These are phyloP conservation scores for Stevia rebaudiana DNA, from an alignment of 140 eudicot genomes.

Conservation along the genomic window DNA sequence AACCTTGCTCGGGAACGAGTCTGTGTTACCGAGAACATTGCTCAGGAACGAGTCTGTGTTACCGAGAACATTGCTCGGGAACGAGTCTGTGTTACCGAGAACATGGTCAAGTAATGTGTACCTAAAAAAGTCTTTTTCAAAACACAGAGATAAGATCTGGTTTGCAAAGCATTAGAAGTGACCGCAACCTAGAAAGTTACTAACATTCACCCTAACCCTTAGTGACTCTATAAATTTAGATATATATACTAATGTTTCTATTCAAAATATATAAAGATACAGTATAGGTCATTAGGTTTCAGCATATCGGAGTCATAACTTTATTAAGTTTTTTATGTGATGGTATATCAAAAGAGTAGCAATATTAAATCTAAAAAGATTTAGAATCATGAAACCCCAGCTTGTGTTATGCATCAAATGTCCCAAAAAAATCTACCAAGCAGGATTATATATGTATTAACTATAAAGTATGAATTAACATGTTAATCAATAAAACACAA, in stretches of 20 bases:
- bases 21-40: too few relatives aligned
- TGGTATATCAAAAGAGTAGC: background rate
- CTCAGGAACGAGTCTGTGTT: too few relatives aligned
- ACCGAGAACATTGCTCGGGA: too few relatives aligned
- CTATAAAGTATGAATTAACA: background rate
- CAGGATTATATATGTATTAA: background rate
- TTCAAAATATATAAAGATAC: background rate
- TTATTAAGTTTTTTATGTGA: background rate
- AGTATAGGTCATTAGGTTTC: background rate
- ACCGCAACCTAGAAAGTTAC: background rate
- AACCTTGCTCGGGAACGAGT: too few relatives aligned
- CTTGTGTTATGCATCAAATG: background rate
- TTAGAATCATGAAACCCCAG: background rate
- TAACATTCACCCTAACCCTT: background rate
- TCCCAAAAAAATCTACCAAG: slow-evolving; percentile 1
- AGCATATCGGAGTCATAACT: background rate
- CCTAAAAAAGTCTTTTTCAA: background rate
- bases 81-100: too few relatives aligned
- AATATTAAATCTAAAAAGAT: background rate
- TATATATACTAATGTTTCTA: background rate
- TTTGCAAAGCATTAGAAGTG: background rate
- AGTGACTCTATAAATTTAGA: background rate
- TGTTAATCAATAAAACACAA: background rate
- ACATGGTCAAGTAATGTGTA: background rate
- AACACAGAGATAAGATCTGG: background rate